Percentiles rank a stretch among this genome's conserved stretches.
phyloP scores from a whole-genome alignment of 2,329 filamentous ascomycete species.

The Talaromyces sp. region DNA sequence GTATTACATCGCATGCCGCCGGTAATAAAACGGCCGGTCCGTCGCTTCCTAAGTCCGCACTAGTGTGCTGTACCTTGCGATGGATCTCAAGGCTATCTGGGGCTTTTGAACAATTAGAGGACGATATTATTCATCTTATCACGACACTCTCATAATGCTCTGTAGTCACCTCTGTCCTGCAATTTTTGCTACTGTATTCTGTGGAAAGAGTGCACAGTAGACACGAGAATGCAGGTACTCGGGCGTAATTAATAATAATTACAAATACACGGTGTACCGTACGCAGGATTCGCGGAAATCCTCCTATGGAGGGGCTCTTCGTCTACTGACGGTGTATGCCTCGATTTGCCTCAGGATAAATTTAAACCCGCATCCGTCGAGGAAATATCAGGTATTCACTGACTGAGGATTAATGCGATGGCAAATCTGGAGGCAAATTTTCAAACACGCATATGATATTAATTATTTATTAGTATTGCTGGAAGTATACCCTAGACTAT shows the following conservation, averaged over 20 bases:
- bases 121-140: not conserved
- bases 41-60: not conserved
- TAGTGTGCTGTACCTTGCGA: not conserved
- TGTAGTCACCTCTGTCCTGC: not conserved
- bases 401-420: not conserved
- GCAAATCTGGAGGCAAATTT: not conserved
- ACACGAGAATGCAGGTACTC: not conserved
- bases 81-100: not conserved
- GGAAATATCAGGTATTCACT: not conserved
- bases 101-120: not conserved
- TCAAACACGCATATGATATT: not conserved
- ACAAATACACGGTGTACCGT: not conserved
- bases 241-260: not conserved
- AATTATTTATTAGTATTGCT: not conserved
- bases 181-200: not conserved
- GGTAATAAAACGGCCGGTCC: not conserved
- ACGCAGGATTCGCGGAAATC: not conserved
- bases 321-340: not conserved
- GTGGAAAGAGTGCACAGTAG: not conserved
- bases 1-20: not conserved
- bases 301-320: not conserved
- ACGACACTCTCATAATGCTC: not conserved
- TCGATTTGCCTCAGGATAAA: not conserved
- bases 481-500: not conserved
- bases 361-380: not conserved